phyloP scores from a whole-genome alignment of 441 rosid species.

The Erodium moschatum region DNA sequence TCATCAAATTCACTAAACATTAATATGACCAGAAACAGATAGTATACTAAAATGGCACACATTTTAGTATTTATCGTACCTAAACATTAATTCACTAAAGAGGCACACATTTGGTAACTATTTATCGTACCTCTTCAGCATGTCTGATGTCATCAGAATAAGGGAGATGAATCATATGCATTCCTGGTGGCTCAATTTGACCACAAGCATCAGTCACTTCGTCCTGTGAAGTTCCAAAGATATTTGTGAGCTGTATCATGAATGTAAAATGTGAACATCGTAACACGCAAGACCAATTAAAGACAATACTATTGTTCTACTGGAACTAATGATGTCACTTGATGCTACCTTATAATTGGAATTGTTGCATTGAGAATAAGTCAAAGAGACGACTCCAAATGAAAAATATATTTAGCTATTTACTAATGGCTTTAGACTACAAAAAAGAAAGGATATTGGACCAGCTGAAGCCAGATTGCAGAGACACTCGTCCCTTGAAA shows the following conservation, averaged over 20 bases:
- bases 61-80: constrained; percentile 33
- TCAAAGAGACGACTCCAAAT: neutral
- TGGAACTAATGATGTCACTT: neutral
- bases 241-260: constrained; percentile 6
- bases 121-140: constrained; percentile 58
- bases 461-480: neutral
- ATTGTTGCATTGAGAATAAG: constrained; percentile 8
- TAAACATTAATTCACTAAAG: no score
- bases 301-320: neutral
- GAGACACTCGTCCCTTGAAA: neutral
- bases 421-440: neutral
- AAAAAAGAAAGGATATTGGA: neutral
- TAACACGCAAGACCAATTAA: constrained; percentile 5
- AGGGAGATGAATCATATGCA: constrained; percentile 93
- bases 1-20: constrained; percentile 19
- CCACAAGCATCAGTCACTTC: constrained; percentile 61
- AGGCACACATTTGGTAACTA: neutral
- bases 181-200: constrained; percentile 93
- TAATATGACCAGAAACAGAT: constrained; percentile 18
- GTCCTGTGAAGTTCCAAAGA: constrained; percentile 44
- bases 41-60: constrained; percentile 15
- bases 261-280: constrained; percentile 13
- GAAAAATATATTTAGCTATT: neutral
- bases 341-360: neutral
- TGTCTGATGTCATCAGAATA: constrained; percentile 77